These are phyloP conservation scores for Rhizoctonia solani DNA, from an alignment of 1,284 basidiomycete genomes.

Conservation along the genomic window DNA sequence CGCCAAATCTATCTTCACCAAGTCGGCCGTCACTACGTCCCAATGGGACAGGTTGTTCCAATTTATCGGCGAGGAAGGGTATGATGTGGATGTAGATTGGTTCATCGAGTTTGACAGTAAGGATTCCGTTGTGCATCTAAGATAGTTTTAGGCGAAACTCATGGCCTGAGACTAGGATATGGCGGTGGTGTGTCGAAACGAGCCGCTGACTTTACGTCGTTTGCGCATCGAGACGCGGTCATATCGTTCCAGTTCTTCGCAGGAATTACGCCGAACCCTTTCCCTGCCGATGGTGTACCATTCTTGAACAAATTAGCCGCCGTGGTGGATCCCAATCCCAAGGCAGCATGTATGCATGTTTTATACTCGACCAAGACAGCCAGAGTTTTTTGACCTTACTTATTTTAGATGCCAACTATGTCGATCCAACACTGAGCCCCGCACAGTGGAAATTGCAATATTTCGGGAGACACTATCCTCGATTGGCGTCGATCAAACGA, in stretches of 20 bases:
- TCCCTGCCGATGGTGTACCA: background rate
- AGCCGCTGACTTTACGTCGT: background rate
- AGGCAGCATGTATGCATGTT: slow-evolving; percentile 36
- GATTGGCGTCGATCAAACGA: too few species aligned
- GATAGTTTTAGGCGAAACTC: background rate
- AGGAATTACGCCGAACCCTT: background rate
- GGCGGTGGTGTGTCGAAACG: background rate
- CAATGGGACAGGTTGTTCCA: slow-evolving; percentile 29
- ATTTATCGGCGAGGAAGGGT: slow-evolving; percentile 22
- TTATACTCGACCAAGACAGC: background rate
- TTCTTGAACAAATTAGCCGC: slow-evolving; percentile 38
- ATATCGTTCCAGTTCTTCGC: background rate
- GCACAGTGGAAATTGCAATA: slow-evolving; percentile 37
- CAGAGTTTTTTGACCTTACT: background rate
- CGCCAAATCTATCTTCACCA: slow-evolving; percentile 9
- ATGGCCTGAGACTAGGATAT: background rate
- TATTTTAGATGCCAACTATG: slow-evolving; percentile 38
- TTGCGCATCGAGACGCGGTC: slow-evolving; percentile 10
- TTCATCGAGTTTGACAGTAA: slow-evolving; percentile 30
- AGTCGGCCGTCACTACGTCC: background rate
- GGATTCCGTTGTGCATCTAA: background rate
- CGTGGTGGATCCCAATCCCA: slow-evolving; percentile 22
- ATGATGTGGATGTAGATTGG: slow-evolving; percentile 1
- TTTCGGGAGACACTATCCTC: slow-evolving; percentile 34
- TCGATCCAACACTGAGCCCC: slow-evolving; percentile 36